Evolutionary conservation across 2,329 filamentous ascomycete species (phyloP).

Genomic region (Dactylellina parvicollis): DNA sequence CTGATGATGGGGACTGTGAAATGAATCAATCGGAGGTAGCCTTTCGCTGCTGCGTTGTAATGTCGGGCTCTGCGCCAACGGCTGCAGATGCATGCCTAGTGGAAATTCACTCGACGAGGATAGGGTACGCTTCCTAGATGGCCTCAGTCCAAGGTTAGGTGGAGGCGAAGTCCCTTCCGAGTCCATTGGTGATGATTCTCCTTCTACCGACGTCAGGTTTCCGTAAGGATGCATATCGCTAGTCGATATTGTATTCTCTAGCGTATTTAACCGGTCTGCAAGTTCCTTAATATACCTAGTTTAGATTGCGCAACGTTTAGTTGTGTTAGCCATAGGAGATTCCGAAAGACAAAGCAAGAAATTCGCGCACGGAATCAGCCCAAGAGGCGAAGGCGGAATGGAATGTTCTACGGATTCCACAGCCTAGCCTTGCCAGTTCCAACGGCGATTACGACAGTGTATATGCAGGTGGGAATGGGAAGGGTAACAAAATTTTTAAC

Average conservation of each 20-base stretch:
- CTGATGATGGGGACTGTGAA: slow-evolving; percentile 58
- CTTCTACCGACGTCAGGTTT: slow-evolving; percentile 57
- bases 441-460: slow-evolving; percentile 39
- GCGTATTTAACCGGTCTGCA: slow-evolving; percentile 81
- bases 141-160: slow-evolving; percentile 52
- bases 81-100: slow-evolving; percentile 57
- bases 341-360: slow-evolving; percentile 31
- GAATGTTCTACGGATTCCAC: slow-evolving; percentile 54
- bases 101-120: slow-evolving; percentile 60
- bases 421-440: slow-evolving; percentile 40
- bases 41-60: slow-evolving; percentile 56
- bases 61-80: slow-evolving; percentile 56
- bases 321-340: slow-evolving; percentile 53
- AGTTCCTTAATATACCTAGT: slow-evolving; percentile 87
- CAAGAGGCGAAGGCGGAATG: slow-evolving; percentile 51
- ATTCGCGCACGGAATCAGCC: slow-evolving; percentile 55
- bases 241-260: slow-evolving; percentile 78
- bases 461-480: slow-evolving; percentile 7
- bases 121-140: slow-evolving; percentile 64
- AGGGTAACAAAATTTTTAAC: not conserved
- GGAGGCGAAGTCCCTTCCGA: slow-evolving; percentile 59
- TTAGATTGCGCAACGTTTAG: slow-evolving; percentile 52
- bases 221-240: slow-evolving; percentile 58
- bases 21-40: slow-evolving; percentile 58
- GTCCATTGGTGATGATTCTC: slow-evolving; percentile 58